Conservation (phyloP, 73 alveolate genomes). For the Paramecium primaurelia region DNA sequence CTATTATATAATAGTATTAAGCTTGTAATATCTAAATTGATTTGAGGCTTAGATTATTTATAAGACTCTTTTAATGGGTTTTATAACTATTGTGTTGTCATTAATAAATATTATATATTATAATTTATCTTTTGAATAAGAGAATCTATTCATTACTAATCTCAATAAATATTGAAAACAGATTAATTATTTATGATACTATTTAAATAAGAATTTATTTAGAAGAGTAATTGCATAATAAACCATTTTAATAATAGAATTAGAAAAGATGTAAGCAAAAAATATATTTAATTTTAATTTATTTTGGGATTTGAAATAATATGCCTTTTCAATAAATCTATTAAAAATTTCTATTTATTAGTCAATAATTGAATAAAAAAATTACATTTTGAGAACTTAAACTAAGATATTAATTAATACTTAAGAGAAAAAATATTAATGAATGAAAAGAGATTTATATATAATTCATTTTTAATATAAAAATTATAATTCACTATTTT, state of each 20-base stretch:
- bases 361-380: neutral
- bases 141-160: neutral
- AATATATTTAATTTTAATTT: too few species aligned
- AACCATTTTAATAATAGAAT: neutral
- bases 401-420: neutral
- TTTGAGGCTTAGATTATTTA: neutral
- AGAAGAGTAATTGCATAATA: too few species aligned
- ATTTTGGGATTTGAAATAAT: neutral
- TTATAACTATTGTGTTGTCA: neutral
- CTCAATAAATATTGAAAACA: neutral
- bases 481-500: neutral
- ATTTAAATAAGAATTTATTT: neutral
- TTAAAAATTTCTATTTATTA: neutral
- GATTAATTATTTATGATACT: neutral
- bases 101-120: neutral
- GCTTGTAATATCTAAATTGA: neutral
- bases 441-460: neutral
- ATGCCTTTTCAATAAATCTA: neutral
- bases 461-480: neutral
- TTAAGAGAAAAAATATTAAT: neutral
- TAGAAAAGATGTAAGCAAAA: neutral
- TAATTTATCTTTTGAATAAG: neutral
- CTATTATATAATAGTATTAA: neutral
- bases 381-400: neutral
- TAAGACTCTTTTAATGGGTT: neutral